Percentiles rank a stretch among this genome's conserved stretches.
phyloP scores from a whole-genome alignment of 768 basidiomycete species.

The Leucocoprinus leucothites region DNA sequence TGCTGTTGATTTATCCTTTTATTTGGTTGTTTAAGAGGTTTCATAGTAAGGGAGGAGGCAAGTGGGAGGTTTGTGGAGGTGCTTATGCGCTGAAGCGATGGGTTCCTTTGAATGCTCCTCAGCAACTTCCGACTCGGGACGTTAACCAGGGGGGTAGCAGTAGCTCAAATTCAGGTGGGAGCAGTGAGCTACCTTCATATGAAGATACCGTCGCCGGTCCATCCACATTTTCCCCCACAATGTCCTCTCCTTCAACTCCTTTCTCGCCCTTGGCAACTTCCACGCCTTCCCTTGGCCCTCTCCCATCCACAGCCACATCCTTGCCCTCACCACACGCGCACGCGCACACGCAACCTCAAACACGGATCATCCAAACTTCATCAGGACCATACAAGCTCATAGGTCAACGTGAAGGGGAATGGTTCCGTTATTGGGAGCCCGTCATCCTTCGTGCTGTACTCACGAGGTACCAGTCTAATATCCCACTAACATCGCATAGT shows the following conservation, averaged over 20 bases:
- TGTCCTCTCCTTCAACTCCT: background rate
- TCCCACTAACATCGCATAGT: slow-evolving; percentile 20
- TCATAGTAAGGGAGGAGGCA: slow-evolving; percentile 62
- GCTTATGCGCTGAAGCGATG: slow-evolving; percentile 69
- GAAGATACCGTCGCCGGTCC: slow-evolving; percentile 8
- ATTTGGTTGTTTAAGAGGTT: slow-evolving; percentile 80
- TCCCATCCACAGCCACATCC: background rate
- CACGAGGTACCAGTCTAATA: slow-evolving; percentile 38
- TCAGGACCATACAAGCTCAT: slow-evolving; percentile 39
- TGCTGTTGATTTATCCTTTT: slow-evolving; percentile 74
- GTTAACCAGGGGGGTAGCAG: no score
- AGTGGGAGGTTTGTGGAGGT: slow-evolving; percentile 74
- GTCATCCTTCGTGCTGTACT: slow-evolving; percentile 61
- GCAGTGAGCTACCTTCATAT: slow-evolving; percentile 15
- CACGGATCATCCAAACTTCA: slow-evolving; percentile 27
- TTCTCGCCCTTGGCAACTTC: background rate
- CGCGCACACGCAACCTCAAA: slow-evolving; percentile 2
- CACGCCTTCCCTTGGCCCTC: background rate
- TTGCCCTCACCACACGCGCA: no score
- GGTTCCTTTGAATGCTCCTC: slow-evolving; percentile 24
- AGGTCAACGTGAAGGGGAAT: slow-evolving; percentile 71
- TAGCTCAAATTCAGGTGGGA: no score
- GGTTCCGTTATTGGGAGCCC: slow-evolving; percentile 77
- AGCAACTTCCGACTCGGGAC: background rate
- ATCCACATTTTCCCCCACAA: background rate